Percentiles rank a stretch among this genome's conserved stretches.
Conservation (phyloP, 208 protist species). For the Acanthamoeba royreba region DNA sequence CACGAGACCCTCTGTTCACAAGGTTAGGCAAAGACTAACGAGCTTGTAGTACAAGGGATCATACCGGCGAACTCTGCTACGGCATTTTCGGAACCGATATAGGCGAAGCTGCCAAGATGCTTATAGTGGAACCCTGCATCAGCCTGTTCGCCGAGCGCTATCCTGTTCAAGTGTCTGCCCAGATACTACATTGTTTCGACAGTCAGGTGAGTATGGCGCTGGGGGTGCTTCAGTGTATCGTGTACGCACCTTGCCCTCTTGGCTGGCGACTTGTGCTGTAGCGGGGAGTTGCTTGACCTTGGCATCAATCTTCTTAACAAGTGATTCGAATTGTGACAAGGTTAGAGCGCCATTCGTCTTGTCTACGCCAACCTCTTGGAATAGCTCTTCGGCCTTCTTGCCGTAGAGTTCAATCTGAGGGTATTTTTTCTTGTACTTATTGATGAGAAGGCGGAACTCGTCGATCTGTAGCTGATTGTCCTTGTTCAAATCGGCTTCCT, state of each 20-base stretch:
- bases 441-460: background rate
- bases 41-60: background rate
- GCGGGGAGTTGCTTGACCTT: constrained; percentile 3
- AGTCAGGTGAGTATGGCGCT: background rate
- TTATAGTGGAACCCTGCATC: background rate
- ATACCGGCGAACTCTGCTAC: background rate
- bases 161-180: background rate
- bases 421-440: constrained; percentile 17
- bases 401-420: constrained; percentile 12
- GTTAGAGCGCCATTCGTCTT: background rate
- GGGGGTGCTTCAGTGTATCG: no score
- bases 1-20: background rate
- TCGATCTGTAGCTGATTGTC: background rate
- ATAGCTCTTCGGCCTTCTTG: constrained; percentile 1
- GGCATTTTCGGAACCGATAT: background rate
- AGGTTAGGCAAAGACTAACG: background rate
- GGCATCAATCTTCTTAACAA: constrained; percentile 24
- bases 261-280: constrained; percentile 9
- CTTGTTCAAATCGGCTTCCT: constrained; percentile 23
- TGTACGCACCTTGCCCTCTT: constrained; percentile 16
- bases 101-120: background rate
- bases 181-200: background rate
- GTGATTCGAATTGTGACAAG: background rate
- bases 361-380: background rate
- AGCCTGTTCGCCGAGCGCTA: background rate